Evolutionary conservation across 768 basidiomycete species (phyloP), one percentile per base, ranked within the genome.

Genomic region (Asterophora lycoperdoides): DNA sequence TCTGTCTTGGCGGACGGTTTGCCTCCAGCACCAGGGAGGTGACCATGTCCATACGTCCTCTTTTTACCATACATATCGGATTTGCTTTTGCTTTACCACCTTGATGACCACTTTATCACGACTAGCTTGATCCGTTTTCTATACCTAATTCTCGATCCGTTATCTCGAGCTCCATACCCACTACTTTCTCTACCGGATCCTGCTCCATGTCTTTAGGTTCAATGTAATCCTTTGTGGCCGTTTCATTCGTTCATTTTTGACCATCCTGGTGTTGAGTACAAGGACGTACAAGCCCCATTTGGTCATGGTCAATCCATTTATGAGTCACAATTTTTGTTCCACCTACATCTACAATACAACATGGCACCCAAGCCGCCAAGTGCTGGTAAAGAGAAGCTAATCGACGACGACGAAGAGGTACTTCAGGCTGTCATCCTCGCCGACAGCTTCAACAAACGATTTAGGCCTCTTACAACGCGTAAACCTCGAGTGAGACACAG

Each of bases 371-470:
- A 89, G 69, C 67, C 71, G 39, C 57, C 74, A 6, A 62, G 61
- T 46, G 54, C 64, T 46, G 73, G 73, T 36, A 86, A 86, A 58
- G 86, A 88, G 56, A 83, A 83, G 52, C 64, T 81, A 11, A 71
- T 80, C 32, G 77, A 75, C 43, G 82, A 83, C 11, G 85, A 92
- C 42, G 89, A 93, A 45, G 87, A 96, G 43, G 82, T 90, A 15
- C 73, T 98, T 0, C 94, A 98, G 61, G 95, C 95, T 14, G 89
- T 98, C 48, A 83, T 99, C 37, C 84, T 99, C 35, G 93, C 95
- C 9, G 95, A 99, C 64, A 93, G 91, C 56, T 96, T 94, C 73
- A 94, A 96, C 74, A 88, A 84, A 60, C 80, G 92, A 47, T 95
- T 97, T 62, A 79, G 86, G 48, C 94, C 93, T 15, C 77, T 96